Conservation (phyloP, 805 yeast species). For the Kregervanrija delftensis region DNA sequence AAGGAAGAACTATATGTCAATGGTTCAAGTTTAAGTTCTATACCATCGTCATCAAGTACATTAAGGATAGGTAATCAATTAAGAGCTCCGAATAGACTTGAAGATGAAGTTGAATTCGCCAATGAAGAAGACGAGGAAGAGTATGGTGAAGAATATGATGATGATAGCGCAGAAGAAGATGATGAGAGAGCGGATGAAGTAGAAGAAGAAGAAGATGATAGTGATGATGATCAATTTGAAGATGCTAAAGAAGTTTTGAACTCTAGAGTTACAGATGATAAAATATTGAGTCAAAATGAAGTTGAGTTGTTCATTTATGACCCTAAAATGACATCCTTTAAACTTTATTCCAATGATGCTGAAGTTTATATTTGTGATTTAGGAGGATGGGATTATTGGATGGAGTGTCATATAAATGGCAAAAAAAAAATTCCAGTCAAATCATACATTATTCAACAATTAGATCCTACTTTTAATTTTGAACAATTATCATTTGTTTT, state of each 20-base stretch:
- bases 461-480: slow-evolving; percentile 63
- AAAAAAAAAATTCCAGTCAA: slow-evolving; percentile 27
- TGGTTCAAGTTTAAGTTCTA: slow-evolving; percentile 14
- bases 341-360: slow-evolving; percentile 31
- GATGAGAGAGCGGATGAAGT: slow-evolving; percentile 12
- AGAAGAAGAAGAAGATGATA: slow-evolving; percentile 21
- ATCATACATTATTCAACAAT: slow-evolving; percentile 35
- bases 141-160: slow-evolving; percentile 17
- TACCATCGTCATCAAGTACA: slow-evolving; percentile 12
- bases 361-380: slow-evolving; percentile 35
- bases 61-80: slow-evolving; percentile 5
- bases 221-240: slow-evolving; percentile 23
- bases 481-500: slow-evolving; percentile 56
- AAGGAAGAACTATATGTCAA: slow-evolving; percentile 19
- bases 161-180: slow-evolving; percentile 20
- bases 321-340: slow-evolving; percentile 40
- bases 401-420: slow-evolving; percentile 32
- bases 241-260: slow-evolving; percentile 25
- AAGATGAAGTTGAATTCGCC: no score
- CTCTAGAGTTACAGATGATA: slow-evolving; percentile 5
- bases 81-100: background rate
- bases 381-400: slow-evolving; percentile 45
- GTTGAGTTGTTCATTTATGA: slow-evolving; percentile 51
- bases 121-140: slow-evolving; percentile 6
- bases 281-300: slow-evolving; percentile 15